Base-by-base conservation (phyloP, 1,284 basidiomycete species). In the Tilletia caries region DNA sequence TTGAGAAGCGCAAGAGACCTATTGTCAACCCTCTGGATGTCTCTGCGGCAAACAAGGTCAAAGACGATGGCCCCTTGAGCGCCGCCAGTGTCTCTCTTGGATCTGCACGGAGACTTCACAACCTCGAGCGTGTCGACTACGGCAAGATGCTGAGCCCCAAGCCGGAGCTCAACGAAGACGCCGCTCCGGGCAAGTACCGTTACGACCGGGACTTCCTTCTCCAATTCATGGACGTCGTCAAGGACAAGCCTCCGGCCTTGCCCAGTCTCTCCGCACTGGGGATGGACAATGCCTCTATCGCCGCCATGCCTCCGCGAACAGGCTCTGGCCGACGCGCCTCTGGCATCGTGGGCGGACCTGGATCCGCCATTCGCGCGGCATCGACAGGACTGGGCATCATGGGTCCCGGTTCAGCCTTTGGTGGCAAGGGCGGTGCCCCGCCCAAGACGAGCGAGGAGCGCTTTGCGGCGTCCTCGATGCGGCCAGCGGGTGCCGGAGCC, bases 121-220 rank as follows among this genome's bases (percentile, higher is more conserved):
- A 95, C 84, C 87, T 98, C 66, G 87, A 86, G 52, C 86, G 88
- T 68, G 88, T 98, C 64, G 85, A 87, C 27, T 99, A 99, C 82
- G 89, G 89, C 70, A 89, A 91, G 60, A 88, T 95, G 83, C 87
- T 88, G 83, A 92, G 93, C 73, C 95, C 95, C 2, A 89, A 88
- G 76, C 85, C 90, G 8, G 92, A 93, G 79, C 89, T 98, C 77
- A 98, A 97, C 84, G 86, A 88, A 70, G 89, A 91, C 71, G 91
- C 91, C 20, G 81, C 85, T 71, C 90, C 91, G 79, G 93, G 95
- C 79, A 95, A 94, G 85, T 97, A 93, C 87, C 90, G 95, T 78
- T 98, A 98, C 84, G 94, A 98, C 84, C 93, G 95, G 65, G 93
- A 95, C 58, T 98, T 98, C 89, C 87, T 98, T 37, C 85, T 99